phyloP scores from a whole-genome alignment of 345 rosid species.

The Clarkia xantiana region DNA sequence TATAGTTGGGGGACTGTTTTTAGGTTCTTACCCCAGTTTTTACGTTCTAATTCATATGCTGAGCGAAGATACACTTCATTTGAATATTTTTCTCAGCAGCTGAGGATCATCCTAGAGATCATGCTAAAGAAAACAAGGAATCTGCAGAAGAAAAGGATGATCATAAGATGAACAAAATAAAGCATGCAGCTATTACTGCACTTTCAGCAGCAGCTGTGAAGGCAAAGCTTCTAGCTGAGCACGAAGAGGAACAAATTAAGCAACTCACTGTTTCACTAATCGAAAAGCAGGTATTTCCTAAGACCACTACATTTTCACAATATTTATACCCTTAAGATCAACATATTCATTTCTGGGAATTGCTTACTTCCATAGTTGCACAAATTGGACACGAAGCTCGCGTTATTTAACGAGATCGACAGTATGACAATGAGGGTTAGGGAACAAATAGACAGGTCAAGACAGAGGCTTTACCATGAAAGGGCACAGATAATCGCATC shows the following conservation, averaged over 20 bases:
- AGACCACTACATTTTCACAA: background rate
- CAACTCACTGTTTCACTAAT: conserved; percentile 52
- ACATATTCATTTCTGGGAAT: background rate
- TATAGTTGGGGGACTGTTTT: too few relatives aligned
- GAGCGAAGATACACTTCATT: background rate
- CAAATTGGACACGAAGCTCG: conserved; percentile 73
- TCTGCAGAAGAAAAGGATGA: conserved; percentile 32
- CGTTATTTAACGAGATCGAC: conserved; percentile 75
- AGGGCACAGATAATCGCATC: conserved; percentile 89
- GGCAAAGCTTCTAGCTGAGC: conserved; percentile 71
- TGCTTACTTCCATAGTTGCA: conserved; percentile 36
- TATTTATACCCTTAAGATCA: background rate
- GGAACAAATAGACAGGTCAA: conserved; percentile 89
- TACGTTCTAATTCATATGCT: too few relatives aligned
- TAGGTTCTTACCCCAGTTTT: too few relatives aligned
- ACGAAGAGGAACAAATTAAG: conserved; percentile 78
- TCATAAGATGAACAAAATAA: conserved; percentile 38
- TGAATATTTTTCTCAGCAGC: conserved; percentile 7
- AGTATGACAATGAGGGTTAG: conserved; percentile 44
- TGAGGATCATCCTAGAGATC: conserved; percentile 20
- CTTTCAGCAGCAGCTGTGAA: conserved; percentile 93
- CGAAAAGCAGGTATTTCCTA: conserved; percentile 66
- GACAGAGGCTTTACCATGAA: conserved; percentile 79
- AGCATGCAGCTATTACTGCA: conserved; percentile 65
- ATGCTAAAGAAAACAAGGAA: conserved; percentile 26